These are phyloP conservation scores for Aspergillus amoenus DNA, from an alignment of 2,329 filamentous ascomycete genomes.

Conservation along the genomic window DNA sequence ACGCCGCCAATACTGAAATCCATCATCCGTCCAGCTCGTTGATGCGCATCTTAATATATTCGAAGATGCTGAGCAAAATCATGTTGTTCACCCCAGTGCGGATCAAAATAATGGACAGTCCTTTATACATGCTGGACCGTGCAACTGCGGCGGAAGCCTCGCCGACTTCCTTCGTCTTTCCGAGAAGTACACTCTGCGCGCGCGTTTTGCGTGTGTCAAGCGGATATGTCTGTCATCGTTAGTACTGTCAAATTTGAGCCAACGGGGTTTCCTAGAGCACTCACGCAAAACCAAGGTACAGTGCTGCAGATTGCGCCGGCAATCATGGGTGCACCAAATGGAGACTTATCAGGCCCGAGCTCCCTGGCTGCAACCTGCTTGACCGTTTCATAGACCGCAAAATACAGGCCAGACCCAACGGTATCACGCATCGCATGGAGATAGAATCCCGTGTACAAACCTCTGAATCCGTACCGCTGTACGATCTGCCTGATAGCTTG, in stretches of 20 bases:
- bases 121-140: constrained; percentile 48
- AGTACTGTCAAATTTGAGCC: background rate
- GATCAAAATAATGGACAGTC: constrained; percentile 48
- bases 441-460: constrained; percentile 48
- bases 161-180: constrained; percentile 42
- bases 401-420: constrained; percentile 48
- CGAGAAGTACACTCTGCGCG: constrained; percentile 47
- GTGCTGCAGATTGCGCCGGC: constrained; percentile 49
- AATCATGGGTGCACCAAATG: constrained; percentile 45
- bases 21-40: constrained; percentile 34
- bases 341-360: constrained; percentile 43
- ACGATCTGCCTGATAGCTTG: constrained; percentile 45
- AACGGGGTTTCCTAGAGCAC: constrained; percentile 10
- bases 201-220: constrained; percentile 52
- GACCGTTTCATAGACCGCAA: constrained; percentile 48
- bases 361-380: constrained; percentile 48
- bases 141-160: constrained; percentile 41
- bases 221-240: constrained; percentile 43
- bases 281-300: constrained; percentile 49
- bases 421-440: constrained; percentile 47
- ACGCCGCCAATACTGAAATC: background rate
- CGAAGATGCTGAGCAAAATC: constrained; percentile 48
- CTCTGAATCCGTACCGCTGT: constrained; percentile 42
- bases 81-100: constrained; percentile 50
- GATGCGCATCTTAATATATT: constrained; percentile 47